Evolutionary conservation across 2,329 filamentous ascomycete species (phyloP).

Genomic region (Chalaropsis ovoidea): DNA sequence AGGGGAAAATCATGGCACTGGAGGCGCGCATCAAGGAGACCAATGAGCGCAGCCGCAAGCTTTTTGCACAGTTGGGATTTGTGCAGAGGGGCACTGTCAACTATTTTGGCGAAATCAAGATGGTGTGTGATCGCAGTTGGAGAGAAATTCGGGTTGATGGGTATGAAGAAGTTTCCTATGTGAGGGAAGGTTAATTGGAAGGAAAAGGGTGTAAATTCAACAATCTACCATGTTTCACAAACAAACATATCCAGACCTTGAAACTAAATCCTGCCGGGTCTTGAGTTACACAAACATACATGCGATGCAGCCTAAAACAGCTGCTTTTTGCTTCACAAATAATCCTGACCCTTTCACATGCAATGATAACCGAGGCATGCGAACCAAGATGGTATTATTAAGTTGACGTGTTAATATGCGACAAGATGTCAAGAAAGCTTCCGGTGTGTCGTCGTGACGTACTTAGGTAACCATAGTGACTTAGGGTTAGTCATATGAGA

Average conservation of each 20-base stretch:
- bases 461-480: too few relatives aligned
- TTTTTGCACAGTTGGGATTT: slow-evolving; percentile 47
- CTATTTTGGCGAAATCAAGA: slow-evolving; percentile 50
- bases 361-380: not conserved
- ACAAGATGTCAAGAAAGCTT: too few relatives aligned
- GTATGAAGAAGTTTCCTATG: slow-evolving; percentile 21
- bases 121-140: slow-evolving; percentile 29
- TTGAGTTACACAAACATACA: not conserved
- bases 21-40: slow-evolving; percentile 50
- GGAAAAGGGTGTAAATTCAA: not conserved
- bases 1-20: slow-evolving; percentile 37
- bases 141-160: slow-evolving; percentile 13
- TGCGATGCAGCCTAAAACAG: not conserved
- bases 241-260: not conserved
- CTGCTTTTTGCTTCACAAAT: not conserved
- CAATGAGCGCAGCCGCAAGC: slow-evolving; percentile 43
- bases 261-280: not conserved
- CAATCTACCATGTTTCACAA: not conserved
- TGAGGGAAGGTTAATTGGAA: not conserved
- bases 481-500: too few relatives aligned
- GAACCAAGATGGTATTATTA: too few relatives aligned
- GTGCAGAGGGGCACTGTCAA: slow-evolving; percentile 43
- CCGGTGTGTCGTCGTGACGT: too few relatives aligned
- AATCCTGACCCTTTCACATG: not conserved
- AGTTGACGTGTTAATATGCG: too few relatives aligned